These are phyloP conservation scores for Sclerotinia nivalis DNA, from an alignment of 2,329 filamentous ascomycete species.

Conservation along the genomic window DNA sequence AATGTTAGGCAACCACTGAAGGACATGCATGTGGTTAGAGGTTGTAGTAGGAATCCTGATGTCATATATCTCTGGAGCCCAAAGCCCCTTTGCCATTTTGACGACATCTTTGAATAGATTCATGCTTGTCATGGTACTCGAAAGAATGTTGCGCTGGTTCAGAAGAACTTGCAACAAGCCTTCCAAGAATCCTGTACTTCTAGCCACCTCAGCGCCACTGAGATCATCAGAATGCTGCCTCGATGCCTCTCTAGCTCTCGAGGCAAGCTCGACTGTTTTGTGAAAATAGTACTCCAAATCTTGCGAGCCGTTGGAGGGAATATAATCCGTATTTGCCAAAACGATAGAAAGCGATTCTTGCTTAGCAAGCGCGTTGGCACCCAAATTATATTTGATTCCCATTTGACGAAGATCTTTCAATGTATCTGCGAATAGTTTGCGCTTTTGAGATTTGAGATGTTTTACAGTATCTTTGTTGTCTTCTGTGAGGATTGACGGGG, in stretches of 20 bases:
- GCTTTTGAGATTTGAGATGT: constrained; percentile 87
- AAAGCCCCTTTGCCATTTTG: constrained; percentile 41
- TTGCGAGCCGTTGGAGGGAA: constrained; percentile 34
- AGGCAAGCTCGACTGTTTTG: constrained; percentile 72
- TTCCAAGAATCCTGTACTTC: constrained; percentile 84
- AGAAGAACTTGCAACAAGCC: constrained; percentile 71
- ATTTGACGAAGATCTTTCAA: constrained; percentile 81
- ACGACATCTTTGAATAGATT: constrained; percentile 33
- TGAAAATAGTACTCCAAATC: constrained; percentile 70
- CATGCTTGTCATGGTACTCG: constrained; percentile 26
- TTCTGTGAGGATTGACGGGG: constrained; percentile 76
- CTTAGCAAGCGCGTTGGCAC: constrained; percentile 68
- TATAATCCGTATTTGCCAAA: constrained; percentile 57
- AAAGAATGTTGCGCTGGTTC: constrained; percentile 53
- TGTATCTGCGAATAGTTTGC: constrained; percentile 85
- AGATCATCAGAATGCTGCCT: constrained; percentile 82
- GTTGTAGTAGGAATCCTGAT: constrained; percentile 24
- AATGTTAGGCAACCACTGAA: constrained; percentile 68
- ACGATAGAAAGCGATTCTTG: constrained; percentile 72
- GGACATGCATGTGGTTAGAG: constrained; percentile 39
- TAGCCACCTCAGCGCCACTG: constrained; percentile 73
- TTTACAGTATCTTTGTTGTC: constrained; percentile 84
- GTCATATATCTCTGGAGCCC: constrained; percentile 44
- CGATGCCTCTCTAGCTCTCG: constrained; percentile 64
- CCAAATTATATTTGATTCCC: constrained; percentile 84